Base-by-base conservation (phyloP, 164 flowering plant genomes). In the Stephania japonica region DNA sequence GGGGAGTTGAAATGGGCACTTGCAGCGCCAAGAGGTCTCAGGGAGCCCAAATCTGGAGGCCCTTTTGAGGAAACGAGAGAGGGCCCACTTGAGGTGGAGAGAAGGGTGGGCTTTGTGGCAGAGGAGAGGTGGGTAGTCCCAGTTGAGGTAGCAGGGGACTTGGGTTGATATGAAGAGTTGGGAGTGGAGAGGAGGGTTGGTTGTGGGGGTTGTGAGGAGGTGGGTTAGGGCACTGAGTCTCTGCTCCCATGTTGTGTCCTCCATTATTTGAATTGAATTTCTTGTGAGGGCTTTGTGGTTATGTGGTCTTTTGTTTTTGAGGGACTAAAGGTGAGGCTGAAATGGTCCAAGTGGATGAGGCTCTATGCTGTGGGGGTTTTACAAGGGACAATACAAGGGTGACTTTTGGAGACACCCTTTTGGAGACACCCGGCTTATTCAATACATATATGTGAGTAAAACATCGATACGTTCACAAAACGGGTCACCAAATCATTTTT, bases 111-210 rank as follows among this genome's bases (percentile, higher is more conserved):
- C 7, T 67, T 44, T 78, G 77, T 62, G 67, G 86, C 91, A 88
- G 81, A 94, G 87, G 68, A 89, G n/a, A 4, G 98, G 98, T 0
- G 97, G 97, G 80, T 87, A 94, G 77, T 94, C 91, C 91, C 94
- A 94, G 76, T 84, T 80, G 73, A 86, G 87, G 77, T 86, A 91
- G 77, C 94, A 89, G 21, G 96, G 97, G 82, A 94, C 75, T 63
- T 81, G 90, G 56, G 83, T 78, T 72, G 97, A 76, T 42, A 91
- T 81, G 86, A 91, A 88, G 78, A 87, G 68, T 73, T 94, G 96
- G 6, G 97, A 90, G 72, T 90, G 85, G 72, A 94, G 89, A 1
- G 91, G 63, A 4, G 97, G 98, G n/a, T 83, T 65, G 75, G 81
- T 85, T 73, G 96, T 87, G 16, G 89, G 97, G 84, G 70, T 67